Evolutionary conservation across 371 early-diverging fungal genomes (phyloP), one percentile per base, ranked within the genome.

Genomic region (Mucor velutinosus): DNA sequence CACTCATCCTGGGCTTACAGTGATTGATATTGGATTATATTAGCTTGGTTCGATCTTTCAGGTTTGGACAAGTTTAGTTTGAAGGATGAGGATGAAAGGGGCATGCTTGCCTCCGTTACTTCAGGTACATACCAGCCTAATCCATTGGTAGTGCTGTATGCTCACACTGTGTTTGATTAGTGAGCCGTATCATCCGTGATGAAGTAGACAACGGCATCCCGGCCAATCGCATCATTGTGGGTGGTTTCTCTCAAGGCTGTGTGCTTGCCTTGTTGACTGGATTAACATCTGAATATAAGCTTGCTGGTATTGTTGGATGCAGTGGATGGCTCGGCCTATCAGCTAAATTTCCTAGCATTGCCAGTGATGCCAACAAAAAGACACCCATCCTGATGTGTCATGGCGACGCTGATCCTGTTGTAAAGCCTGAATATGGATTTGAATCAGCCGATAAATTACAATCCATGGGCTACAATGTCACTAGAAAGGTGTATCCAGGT

Each of bases 171-270:
- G 12, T 45, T n/a, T 30, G n/a, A 30, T 7, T 32, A 64, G 91
- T 95, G 62, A 87, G 87, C 71, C 68, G 82, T 39, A 75, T 96
- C 56, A 84, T 98, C 32, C 84, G 87, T 4, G 75, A 86, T 12
- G 97, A 98, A 76, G 81, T 95, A 10, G 91, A 92, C 45, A 70
- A 67, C 33, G 94, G 95, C 17, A 95, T 96, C 62, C 89, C 94
- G 0, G 79, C 94, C 17, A 82, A 91, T 53, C 84, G 96, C 17
- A 97, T 98, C 58, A 89, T 97, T 33, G 65, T 98, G 23, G 97
- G 96, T 49, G 99, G 99, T 0, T 98, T 98, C 80, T 95, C 96
- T 27, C 99, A 98, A 84, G 98, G 95, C 69, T 84, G 89, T 60
- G 96, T 90, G n/a, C 80, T 95, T 80, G 72, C 94, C 19, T 76